These are phyloP conservation scores for Entomortierella parvispora DNA, from an alignment of 192 early-diverging fungal species.

Conservation along the genomic window DNA sequence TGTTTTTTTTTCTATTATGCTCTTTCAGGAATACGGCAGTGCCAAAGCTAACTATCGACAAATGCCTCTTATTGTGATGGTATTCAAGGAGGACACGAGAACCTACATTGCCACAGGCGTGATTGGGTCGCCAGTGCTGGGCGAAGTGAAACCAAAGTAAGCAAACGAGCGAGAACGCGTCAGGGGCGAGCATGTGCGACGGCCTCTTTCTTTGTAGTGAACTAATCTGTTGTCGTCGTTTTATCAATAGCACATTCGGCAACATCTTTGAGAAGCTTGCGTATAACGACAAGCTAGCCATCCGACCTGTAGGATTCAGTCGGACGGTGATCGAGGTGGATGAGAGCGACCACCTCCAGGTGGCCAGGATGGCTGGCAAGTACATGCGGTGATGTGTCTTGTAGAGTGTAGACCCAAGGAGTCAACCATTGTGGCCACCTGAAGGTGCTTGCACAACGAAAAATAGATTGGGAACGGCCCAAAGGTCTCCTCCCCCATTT, in stretches of 20 bases:
- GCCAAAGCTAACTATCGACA: constrained; percentile 49
- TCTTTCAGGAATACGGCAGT: constrained; percentile 72
- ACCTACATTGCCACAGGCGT: constrained; percentile 79
- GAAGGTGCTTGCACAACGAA: too few species aligned
- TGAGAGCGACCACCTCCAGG: constrained; percentile 73
- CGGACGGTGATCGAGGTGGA: constrained; percentile 81
- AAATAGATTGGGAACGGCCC: too few species aligned
- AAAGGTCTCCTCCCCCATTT: too few species aligned
- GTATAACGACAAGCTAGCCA: constrained; percentile 66
- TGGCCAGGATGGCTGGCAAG: constrained; percentile 66
- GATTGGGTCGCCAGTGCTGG: constrained; percentile 58
- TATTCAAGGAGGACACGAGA: constrained; percentile 68
- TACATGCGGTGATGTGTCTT: constrained; percentile 44
- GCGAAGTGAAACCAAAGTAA: constrained; percentile 63
- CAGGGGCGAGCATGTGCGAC: not conserved
- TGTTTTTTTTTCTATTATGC: not conserved
- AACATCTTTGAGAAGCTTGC: constrained; percentile 85
- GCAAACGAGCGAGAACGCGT: not conserved
- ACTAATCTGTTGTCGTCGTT: not conserved
- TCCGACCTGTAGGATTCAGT: constrained; percentile 85
- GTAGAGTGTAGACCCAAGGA: too few species aligned
- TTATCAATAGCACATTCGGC: constrained; percentile 74
- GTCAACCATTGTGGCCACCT: too few species aligned
- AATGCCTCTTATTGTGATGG: constrained; percentile 84
- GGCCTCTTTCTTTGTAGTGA: not conserved